phyloP scores from a whole-genome alignment of 2,329 filamentous ascomycete genomes.

The Paecilomyces variotii region DNA sequence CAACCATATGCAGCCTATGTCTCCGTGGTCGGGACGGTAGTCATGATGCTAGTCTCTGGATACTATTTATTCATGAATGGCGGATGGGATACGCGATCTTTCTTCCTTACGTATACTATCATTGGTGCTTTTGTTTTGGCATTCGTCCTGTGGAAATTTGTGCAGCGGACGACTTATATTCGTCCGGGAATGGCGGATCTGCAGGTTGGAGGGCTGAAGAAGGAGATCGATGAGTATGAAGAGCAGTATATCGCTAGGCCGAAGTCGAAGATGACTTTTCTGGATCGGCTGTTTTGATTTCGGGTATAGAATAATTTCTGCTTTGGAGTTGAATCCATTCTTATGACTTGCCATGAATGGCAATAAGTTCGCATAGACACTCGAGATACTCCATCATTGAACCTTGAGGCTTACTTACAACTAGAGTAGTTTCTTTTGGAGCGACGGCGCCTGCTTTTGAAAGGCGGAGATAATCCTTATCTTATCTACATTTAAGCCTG shows the following conservation, averaged over 20 bases:
- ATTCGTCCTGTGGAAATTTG: slow-evolving; percentile 39
- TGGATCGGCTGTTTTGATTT: background rate
- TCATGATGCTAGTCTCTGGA: slow-evolving; percentile 64
- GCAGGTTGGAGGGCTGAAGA: background rate
- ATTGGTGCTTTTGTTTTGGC: slow-evolving; percentile 59
- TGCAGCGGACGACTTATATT: background rate
- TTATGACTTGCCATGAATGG: no score
- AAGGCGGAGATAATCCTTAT: background rate
- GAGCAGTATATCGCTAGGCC: background rate
- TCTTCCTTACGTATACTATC: slow-evolving; percentile 62
- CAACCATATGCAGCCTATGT: slow-evolving; percentile 67
- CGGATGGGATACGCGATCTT: slow-evolving; percentile 56
- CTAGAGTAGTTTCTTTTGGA: no score
- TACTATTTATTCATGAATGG: slow-evolving; percentile 63
- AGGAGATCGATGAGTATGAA: background rate
- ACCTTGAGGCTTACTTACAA: no score
- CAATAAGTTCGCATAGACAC: no score
- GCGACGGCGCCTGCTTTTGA: no score
- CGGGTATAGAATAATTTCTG: no score
- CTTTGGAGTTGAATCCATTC: no score
- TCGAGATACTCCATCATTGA: no score
- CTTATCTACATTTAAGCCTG: background rate
- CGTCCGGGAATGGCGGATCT: background rate
- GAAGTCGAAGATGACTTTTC: background rate
- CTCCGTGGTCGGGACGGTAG: slow-evolving; percentile 51